phyloP scores from a whole-genome alignment of 2,329 filamentous ascomycete species.

The Aspergillus proliferans region DNA sequence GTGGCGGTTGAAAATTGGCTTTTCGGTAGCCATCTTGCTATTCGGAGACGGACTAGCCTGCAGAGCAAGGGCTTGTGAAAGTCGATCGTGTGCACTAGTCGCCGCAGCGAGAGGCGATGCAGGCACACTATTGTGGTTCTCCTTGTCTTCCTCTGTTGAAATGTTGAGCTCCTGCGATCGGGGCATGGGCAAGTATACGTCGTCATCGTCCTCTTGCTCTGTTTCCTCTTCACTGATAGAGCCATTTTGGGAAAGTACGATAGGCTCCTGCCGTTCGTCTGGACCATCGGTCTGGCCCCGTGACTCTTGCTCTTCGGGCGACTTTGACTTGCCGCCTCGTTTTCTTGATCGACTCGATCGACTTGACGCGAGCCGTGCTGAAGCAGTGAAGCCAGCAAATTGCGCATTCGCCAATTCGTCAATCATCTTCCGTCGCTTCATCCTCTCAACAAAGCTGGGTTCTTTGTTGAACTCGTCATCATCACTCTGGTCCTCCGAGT shows the following conservation, averaged over 20 bases:
- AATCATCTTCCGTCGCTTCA: conserved; percentile 27
- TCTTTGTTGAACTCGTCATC: conserved; percentile 38
- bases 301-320: neutral
- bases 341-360: conserved; percentile 5
- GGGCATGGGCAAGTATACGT: conserved; percentile 13
- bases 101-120: conserved; percentile 23
- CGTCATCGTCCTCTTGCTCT: conserved; percentile 35
- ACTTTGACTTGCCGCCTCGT: conserved; percentile 1
- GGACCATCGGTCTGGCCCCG: neutral
- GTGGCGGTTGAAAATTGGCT: conserved; percentile 1
- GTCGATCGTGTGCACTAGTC: conserved; percentile 30
- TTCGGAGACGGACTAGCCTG: conserved; percentile 14
- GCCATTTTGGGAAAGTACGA: conserved; percentile 12
- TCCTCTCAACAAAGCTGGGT: conserved; percentile 32
- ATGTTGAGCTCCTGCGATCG: conserved; percentile 23
- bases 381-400: conserved; percentile 31
- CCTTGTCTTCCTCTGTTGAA: conserved; percentile 42
- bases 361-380: conserved; percentile 14
- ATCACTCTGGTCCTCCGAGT: conserved; percentile 32
- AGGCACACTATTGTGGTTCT: conserved; percentile 34
- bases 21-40: conserved; percentile 3
- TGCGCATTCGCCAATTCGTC: conserved; percentile 30
- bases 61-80: conserved; percentile 32
- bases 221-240: conserved; percentile 40
- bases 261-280: neutral